Evolutionary conservation across 1,284 basidiomycete species (phyloP), one percentile per base, ranked within the genome.

Genomic region (Cryptococcus hybrid): DNA sequence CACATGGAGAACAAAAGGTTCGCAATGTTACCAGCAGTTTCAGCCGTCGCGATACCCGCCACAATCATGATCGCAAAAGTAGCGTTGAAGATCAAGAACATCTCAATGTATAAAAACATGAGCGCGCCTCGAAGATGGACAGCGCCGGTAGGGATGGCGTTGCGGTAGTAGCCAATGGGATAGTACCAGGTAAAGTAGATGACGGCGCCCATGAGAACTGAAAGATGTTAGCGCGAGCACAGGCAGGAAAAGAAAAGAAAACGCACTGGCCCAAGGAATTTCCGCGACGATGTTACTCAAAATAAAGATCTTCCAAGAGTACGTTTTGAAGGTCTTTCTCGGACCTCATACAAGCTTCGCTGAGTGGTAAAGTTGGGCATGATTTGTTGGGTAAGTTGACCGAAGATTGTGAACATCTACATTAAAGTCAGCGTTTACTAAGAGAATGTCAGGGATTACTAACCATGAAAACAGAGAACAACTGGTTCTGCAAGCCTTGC

Each of bases 401-500:
- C 70, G 61, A 78, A 78, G 56, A 80, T 71, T 47, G 74, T 71
- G 65, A 77, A 74, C 50, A 76, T 57, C 68, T 1, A 12, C 13
- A 7, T 34, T 47, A 43, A 42, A 34, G 43, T 42, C 18, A 15
- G 40, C n/a, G 7, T 8, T 3, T 5, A 18, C 9, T 11, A 35
- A 24, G 38, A 43, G 8, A 7, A 3, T 35, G 30, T 7, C 36
- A 40, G 18, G 11, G 13, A 36, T 30, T 62, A 54, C 44, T 13
- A 52, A 80, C 70, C 75, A 79, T 79, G 64, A 80, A 80, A 47
- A 75, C 72, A 24, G 75, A 70, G 70, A 92, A 92, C 45, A 92
- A 82, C 75, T 91, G 89, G 76, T 90, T 89, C 74, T 92, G 89
- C 0, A 87, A 85, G 48, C 89, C 90, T 61, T 86, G 84, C 51